These are phyloP conservation scores for Ganoderma meredithae DNA, from an alignment of 1,284 basidiomycete species.

Conservation along the genomic window DNA sequence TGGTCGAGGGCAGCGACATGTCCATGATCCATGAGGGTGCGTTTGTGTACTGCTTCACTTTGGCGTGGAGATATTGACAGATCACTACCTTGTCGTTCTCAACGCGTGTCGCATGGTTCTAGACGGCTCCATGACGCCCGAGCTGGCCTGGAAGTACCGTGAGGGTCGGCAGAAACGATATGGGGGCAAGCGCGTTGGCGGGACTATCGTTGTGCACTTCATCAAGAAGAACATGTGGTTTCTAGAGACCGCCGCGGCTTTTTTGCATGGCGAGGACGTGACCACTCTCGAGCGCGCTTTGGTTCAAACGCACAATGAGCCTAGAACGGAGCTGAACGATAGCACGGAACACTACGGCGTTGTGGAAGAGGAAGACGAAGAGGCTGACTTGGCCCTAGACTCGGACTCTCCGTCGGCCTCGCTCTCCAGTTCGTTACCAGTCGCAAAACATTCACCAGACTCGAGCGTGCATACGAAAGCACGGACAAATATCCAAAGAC, in stretches of 20 bases:
- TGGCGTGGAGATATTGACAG: neutral
- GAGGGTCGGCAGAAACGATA: conserved; percentile 77
- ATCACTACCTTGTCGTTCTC: neutral
- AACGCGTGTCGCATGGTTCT: conserved; percentile 5
- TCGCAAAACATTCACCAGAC: neutral
- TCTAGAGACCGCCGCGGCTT: conserved; percentile 88
- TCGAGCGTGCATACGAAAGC: conserved; percentile 10
- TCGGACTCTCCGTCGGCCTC: too few species aligned
- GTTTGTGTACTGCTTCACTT: conserved; percentile 15
- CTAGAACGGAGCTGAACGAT: conserved; percentile 3
- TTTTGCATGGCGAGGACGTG: conserved; percentile 79
- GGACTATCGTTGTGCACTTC: conserved; percentile 95
- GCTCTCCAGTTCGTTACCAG: too few species aligned
- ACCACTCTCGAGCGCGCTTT: conserved; percentile 46
- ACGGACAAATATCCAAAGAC: conserved; percentile 25
- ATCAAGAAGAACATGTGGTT: conserved; percentile 98
- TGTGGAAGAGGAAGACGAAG: neutral
- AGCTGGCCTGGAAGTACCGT: conserved; percentile 71
- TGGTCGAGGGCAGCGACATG: conserved; percentile 92
- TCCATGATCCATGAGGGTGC: conserved; percentile 69
- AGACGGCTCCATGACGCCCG: conserved; percentile 63
- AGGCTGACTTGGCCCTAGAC: neutral
- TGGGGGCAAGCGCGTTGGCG: conserved; percentile 78
- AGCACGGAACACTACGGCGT: conserved; percentile 7
- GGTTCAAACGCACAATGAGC: conserved; percentile 11